Percentiles rank a stretch among this genome's conserved stretches.
These are phyloP conservation scores for Diaporthe citri DNA, from an alignment of 2,329 filamentous ascomycete genomes.

Conservation along the genomic window DNA sequence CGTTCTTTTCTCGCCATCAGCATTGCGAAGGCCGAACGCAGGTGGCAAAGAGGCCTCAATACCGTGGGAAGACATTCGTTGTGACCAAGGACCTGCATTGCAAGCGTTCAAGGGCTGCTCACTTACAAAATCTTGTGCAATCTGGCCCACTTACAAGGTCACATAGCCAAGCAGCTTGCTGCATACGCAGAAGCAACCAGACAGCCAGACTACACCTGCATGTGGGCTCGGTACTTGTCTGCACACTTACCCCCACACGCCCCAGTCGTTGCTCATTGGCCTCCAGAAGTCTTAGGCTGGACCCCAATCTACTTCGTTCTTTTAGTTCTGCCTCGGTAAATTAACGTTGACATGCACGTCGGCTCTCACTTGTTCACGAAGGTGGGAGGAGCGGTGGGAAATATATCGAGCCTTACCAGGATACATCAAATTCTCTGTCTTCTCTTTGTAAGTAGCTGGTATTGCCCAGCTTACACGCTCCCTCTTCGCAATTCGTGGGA, in stretches of 20 bases:
- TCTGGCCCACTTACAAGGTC: background rate
- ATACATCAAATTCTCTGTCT: no score
- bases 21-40: background rate
- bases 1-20: background rate
- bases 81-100: background rate
- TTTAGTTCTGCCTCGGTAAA: background rate
- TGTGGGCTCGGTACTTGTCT: background rate
- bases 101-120: background rate
- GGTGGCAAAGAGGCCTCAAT: conserved; percentile 1
- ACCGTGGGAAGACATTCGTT: background rate
- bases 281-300: background rate
- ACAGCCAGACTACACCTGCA: background rate
- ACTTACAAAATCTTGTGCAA: background rate
- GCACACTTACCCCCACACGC: background rate
- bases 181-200: background rate
- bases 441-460: no score
- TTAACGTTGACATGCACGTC: background rate
- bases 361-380: background rate
- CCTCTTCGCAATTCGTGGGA: no score
- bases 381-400: background rate
- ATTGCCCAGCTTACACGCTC: no score
- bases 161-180: background rate
- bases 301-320: background rate
- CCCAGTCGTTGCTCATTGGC: background rate
- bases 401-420: no score